Evolutionary conservation across 805 yeast genomes (phyloP).

Genomic region (Sugiyamaella mastotermitis): DNA sequence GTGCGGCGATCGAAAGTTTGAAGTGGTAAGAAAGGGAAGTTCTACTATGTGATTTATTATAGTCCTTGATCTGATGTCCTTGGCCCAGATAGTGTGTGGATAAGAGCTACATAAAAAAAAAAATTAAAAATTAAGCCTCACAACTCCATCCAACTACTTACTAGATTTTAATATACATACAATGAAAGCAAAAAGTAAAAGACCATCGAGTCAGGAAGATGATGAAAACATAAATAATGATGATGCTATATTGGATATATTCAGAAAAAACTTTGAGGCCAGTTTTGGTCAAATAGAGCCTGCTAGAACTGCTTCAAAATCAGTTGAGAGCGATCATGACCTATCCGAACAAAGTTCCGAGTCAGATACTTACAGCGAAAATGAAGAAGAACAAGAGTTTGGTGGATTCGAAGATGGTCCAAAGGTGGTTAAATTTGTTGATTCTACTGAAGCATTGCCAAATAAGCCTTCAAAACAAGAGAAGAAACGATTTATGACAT

Average conservation of each 20-base stretch:
- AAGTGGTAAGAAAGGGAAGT: too few species aligned
- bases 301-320: slow-evolving; percentile 8
- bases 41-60: too few species aligned
- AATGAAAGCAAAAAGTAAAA: too few species aligned
- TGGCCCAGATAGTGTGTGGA: too few species aligned
- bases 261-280: slow-evolving; percentile 29
- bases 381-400: slow-evolving; percentile 4
- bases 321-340: slow-evolving; percentile 7
- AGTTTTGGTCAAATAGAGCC: slow-evolving; percentile 25
- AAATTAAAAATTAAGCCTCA: too few species aligned
- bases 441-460: slow-evolving; percentile 11
- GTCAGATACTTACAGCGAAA: slow-evolving; percentile 3
- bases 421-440: slow-evolving; percentile 29
- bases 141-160: too few species aligned
- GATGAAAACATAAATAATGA: too few species aligned
- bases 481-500: slow-evolving; percentile 18
- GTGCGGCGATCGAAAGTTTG: too few species aligned
- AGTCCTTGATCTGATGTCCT: too few species aligned
- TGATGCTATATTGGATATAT: slow-evolving; percentile 12
- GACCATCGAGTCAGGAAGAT: too few species aligned
- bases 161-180: too few species aligned
- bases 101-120: too few species aligned
- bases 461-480: slow-evolving; percentile 1
- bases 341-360: slow-evolving; percentile 12
- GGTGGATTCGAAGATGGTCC: slow-evolving; percentile 20